A percentile compares a stretch with the other conserved stretches of the same genome.
These are phyloP conservation scores for Ophiosphaerella herpotricha DNA, from an alignment of 2,329 filamentous ascomycete genomes.

Conservation along the genomic window DNA sequence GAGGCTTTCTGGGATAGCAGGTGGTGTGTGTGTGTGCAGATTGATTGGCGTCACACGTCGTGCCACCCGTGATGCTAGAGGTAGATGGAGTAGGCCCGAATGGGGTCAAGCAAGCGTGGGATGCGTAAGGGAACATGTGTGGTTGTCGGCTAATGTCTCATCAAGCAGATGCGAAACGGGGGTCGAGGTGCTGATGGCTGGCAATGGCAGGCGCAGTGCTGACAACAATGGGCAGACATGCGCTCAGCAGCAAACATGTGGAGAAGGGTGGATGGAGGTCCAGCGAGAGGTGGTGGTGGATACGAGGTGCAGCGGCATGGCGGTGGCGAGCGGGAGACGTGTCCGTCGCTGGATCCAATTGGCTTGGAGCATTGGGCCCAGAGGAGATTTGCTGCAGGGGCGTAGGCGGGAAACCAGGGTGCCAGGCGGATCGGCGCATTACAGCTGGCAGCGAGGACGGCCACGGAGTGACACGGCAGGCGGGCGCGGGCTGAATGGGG, in stretches of 20 bases:
- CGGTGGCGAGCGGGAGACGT: conserved; percentile 15
- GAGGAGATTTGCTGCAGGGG: conserved; percentile 14
- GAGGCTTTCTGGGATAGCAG: no score
- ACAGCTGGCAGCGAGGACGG: neutral
- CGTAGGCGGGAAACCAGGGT: conserved; percentile 1
- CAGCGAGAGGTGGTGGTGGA: no score
- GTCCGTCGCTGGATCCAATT: conserved; percentile 10
- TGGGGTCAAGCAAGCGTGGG: no score
- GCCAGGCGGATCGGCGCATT: conserved; percentile 7
- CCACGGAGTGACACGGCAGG: no score
- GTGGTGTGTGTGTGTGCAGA: no score
- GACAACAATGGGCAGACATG: neutral
- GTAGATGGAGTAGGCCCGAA: neutral
- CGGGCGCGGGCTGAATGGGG: no score
- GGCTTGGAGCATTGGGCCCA: conserved; percentile 3
- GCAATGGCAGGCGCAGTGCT: neutral
- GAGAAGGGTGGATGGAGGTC: neutral
- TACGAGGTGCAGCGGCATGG: conserved; percentile 4
- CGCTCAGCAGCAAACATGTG: no score
- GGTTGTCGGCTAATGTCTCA: conserved; percentile 7
- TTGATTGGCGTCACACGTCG: no score
- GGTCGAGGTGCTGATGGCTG: neutral
- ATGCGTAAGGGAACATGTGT: no score
- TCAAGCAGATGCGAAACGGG: conserved; percentile 8
- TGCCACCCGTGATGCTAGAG: no score